Evolutionary conservation across 352 stramenopile species (phyloP), one percentile per base, ranked within the genome.

Genomic region (Pythium dissimile): DNA sequence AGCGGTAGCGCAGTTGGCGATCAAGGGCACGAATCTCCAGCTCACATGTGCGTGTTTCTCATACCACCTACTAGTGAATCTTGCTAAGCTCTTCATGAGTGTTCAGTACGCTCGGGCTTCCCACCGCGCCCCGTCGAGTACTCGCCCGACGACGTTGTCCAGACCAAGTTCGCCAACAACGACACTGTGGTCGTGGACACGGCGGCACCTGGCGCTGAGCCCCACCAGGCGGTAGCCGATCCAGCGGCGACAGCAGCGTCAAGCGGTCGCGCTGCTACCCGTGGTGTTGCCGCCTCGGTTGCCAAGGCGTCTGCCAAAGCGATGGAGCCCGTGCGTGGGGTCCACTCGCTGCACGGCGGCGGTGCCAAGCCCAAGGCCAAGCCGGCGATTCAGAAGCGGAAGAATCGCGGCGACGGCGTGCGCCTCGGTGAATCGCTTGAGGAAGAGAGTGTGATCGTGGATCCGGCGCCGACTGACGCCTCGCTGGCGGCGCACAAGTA

Each of bases 181-280:
- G 79, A 90, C 49, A 86, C 79, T 0, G 68, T 93, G n/a, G 72
- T 90, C 11, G 72, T 93, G 2, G 73, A 67, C 37, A 57, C 54
- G 12, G 49, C 60, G 8, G 28, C 64, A 2, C 53, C 62, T 13
- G 59, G 44, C 44, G 54, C 52, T 27, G 54, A 64, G 27, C 58
- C 48, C 1, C 58, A 35, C 6, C 58, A 66, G 35, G 58, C 58
- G n/a, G 58, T 59, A 1, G 50, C 56, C 3, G n/a, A 37, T 1
- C 2, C 34, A 15, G 32, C 47, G 18, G 21, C 24, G 26, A 26
- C 46, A 28, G 57, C 57, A 11, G 23, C 51, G 27, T 28, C 56
- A 1, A 56, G 24, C 15, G 47, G 56, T 50, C 39, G 32, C 23
- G 41, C 28, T 12, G 53, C 53, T 2, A 62, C 54, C 11, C 44